These are phyloP conservation scores for Hymenoscyphus salicellus DNA, from an alignment of 2,329 filamentous ascomycete species.

Conservation along the genomic window DNA sequence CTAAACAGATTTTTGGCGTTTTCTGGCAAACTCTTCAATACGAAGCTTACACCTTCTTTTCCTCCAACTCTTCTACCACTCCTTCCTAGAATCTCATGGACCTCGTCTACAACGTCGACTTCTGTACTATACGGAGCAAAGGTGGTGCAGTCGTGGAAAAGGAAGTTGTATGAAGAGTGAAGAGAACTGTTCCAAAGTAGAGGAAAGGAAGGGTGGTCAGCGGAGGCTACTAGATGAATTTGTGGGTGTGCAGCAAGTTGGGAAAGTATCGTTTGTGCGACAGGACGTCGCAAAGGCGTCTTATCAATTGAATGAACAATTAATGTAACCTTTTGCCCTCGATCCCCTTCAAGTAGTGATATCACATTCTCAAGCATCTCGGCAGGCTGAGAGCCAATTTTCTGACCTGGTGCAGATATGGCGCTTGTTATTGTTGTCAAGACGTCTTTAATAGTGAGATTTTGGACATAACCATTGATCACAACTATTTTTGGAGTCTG, in stretches of 20 bases:
- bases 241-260: slow-evolving; percentile 71
- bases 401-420: slow-evolving; percentile 45
- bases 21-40: slow-evolving; percentile 84
- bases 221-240: slow-evolving; percentile 73
- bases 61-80: slow-evolving; percentile 78
- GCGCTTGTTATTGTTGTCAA: slow-evolving; percentile 66
- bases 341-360: slow-evolving; percentile 53
- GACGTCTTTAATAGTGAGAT: slow-evolving; percentile 65
- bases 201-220: slow-evolving; percentile 83
- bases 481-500: slow-evolving; percentile 62
- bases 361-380: slow-evolving; percentile 68
- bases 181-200: slow-evolving; percentile 86
- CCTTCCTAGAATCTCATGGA: slow-evolving; percentile 81
- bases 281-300: slow-evolving; percentile 66
- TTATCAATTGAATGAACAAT: slow-evolving; percentile 87
- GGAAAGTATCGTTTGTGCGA: slow-evolving; percentile 69
- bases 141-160: slow-evolving; percentile 93
- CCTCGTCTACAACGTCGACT: slow-evolving; percentile 82
- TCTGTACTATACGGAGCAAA: slow-evolving; percentile 73
- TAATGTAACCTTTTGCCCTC: slow-evolving; percentile 54
- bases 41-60: slow-evolving; percentile 87
- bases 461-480: slow-evolving; percentile 78
- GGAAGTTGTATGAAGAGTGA: slow-evolving; percentile 78
- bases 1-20: slow-evolving; percentile 87
- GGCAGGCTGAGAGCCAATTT: slow-evolving; percentile 52